Evolutionary conservation across 2,329 filamentous ascomycete genomes (phyloP).

Genomic region (Metarhizium anisopliae): DNA sequence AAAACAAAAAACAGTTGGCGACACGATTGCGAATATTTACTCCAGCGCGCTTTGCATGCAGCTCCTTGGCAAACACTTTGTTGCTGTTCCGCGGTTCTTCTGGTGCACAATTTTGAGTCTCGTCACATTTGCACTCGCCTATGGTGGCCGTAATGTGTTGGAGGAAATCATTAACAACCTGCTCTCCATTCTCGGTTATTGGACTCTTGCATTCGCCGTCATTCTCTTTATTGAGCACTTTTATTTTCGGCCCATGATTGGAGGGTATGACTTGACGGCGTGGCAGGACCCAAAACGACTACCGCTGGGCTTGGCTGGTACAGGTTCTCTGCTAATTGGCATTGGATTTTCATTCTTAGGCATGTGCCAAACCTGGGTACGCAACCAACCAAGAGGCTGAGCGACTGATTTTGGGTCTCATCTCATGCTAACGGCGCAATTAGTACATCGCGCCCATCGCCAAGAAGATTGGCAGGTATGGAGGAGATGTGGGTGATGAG

Average conservation of each 20-base stretch:
- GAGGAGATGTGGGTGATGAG: constrained; percentile 9
- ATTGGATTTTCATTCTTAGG: constrained; percentile 10
- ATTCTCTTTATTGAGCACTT: constrained; percentile 13
- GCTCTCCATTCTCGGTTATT: constrained; percentile 12
- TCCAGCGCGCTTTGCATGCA: constrained; percentile 13
- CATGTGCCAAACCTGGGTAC: constrained; percentile 13
- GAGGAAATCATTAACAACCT: constrained; percentile 13
- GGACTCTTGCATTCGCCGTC: constrained; percentile 12
- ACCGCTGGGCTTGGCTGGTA: constrained; percentile 11
- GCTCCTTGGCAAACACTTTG: constrained; percentile 12
- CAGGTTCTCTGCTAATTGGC: constrained; percentile 9
- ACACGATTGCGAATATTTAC: constrained; percentile 12
- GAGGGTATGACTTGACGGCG: constrained; percentile 10
- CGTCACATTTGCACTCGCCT: constrained; percentile 12
- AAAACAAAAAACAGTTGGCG: not conserved
- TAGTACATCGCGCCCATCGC: constrained; percentile 7
- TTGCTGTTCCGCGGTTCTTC: constrained; percentile 7
- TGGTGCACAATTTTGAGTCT: constrained; percentile 11
- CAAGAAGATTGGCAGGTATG: constrained; percentile 4
- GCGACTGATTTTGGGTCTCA: not conserved
- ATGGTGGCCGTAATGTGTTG: constrained; percentile 12
- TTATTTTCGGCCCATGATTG: constrained; percentile 10
- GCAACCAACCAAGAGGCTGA: not conserved
- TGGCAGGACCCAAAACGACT: constrained; percentile 12
- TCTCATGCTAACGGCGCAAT: not conserved